A percentile compares a stretch with the other conserved stretches of the same genome.
These are phyloP conservation scores for Chlamydomonas sp. DNA, from an alignment of 139 green algal genomes.

Conservation along the genomic window DNA sequence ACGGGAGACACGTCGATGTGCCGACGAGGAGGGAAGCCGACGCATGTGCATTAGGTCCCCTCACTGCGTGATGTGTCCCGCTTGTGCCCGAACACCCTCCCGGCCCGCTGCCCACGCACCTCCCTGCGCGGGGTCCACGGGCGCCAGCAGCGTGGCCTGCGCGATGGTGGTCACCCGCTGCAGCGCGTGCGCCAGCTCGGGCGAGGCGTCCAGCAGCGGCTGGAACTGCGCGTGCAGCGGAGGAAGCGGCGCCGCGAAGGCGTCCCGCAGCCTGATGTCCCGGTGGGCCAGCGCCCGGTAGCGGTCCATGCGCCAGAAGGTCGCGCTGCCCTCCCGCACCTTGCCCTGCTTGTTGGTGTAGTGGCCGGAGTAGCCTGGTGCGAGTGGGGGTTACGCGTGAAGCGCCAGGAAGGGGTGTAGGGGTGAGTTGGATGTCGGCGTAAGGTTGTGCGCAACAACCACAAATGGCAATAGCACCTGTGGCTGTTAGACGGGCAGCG, in stretches of 20 bases:
- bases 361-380: conserved; percentile 55
- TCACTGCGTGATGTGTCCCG: too few relatives aligned
- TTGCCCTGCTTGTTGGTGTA: conserved; percentile 85
- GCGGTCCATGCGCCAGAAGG: conserved; percentile 55
- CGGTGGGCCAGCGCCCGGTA: conserved; percentile 46
- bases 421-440: not conserved
- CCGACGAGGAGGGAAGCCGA: too few relatives aligned
- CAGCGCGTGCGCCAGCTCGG: conserved; percentile 71
- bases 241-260: conserved; percentile 54
- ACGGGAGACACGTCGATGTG: too few relatives aligned
- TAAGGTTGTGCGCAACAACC: too few relatives aligned
- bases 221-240: conserved; percentile 64
- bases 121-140: not conserved
- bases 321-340: conserved; percentile 78
- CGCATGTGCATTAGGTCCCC: too few relatives aligned
- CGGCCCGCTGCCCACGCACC: not conserved
- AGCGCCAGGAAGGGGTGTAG: not conserved
- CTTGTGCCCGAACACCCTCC: too few relatives aligned
- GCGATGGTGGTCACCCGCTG: conserved; percentile 82
- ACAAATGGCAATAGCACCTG: too few relatives aligned
- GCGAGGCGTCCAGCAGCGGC: conserved; percentile 73
- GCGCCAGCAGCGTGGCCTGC: conserved; percentile 73
- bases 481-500: too few relatives aligned
- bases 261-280: conserved; percentile 65
- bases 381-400: not conserved